Percentiles rank a stretch among this genome's conserved stretches.
phyloP scores from a whole-genome alignment of 2,329 filamentous ascomycete genomes.

The Botryotinia calthae region DNA sequence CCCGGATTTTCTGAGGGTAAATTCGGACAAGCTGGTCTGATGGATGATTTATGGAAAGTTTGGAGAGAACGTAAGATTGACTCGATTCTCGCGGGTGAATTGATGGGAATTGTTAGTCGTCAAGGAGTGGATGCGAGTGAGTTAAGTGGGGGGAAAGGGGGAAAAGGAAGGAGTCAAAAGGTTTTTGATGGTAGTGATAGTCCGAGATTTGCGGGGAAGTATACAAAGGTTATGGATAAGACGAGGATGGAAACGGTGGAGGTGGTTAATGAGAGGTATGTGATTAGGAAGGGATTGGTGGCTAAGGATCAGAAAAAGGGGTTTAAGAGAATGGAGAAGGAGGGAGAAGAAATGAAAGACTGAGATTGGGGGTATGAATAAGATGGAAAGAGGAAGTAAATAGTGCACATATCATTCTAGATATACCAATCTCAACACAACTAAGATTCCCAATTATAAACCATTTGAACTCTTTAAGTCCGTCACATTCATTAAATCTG shows the following conservation, averaged over 20 bases:
- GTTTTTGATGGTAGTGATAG: slow-evolving; percentile 57
- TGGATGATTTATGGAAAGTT: slow-evolving; percentile 74
- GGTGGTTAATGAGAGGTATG: slow-evolving; percentile 60
- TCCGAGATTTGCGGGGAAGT: slow-evolving; percentile 51
- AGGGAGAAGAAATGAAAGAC: neutral
- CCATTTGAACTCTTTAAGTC: neutral
- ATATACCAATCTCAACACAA: neutral
- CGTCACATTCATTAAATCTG: neutral
- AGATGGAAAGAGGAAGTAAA: neutral
- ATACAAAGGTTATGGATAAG: slow-evolving; percentile 55
- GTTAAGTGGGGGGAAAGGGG: slow-evolving; percentile 40
- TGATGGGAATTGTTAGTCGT: slow-evolving; percentile 61
- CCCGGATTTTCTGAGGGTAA: slow-evolving; percentile 53
- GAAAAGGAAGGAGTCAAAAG: slow-evolving; percentile 36
- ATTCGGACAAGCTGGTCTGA: slow-evolving; percentile 62
- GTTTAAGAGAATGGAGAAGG: slow-evolving; percentile 10
- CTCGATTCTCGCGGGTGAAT: slow-evolving; percentile 73
- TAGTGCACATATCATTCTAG: neutral
- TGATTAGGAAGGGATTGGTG: slow-evolving; percentile 56
- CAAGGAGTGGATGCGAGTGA: slow-evolving; percentile 39
- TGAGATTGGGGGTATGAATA: neutral
- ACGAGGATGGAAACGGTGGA: slow-evolving; percentile 49
- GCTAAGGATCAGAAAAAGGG: slow-evolving; percentile 17
- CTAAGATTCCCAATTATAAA: neutral
- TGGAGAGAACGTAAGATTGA: slow-evolving; percentile 89